phyloP scores from a whole-genome alignment of 768 basidiomycete species.

The Pleurotus djamor region DNA sequence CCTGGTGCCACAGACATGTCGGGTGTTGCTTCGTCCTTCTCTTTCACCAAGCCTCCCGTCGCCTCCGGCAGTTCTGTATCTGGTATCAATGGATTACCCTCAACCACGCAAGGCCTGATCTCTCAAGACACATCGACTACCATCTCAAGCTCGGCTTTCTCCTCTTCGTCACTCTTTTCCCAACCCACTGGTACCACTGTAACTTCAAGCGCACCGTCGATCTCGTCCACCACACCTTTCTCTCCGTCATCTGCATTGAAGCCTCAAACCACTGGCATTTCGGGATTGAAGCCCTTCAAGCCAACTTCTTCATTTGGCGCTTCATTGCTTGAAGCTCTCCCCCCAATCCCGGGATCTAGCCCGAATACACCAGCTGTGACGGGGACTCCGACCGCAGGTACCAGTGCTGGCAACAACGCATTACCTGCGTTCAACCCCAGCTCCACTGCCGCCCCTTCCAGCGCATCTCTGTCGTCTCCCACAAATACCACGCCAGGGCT shows the following conservation, averaged over 20 bases:
- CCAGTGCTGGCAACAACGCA: conserved; percentile 10
- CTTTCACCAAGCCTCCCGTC: conserved; percentile 34
- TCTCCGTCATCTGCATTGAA: conserved; percentile 28
- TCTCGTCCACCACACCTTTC: conserved; percentile 24
- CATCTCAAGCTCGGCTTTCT: conserved; percentile 40
- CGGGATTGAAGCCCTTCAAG: conserved; percentile 78
- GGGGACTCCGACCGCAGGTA: conserved; percentile 15
- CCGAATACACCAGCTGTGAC: conserved; percentile 43
- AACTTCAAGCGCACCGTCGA: conserved; percentile 20
- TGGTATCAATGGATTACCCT: conserved; percentile 11
- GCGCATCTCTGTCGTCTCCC: conserved; percentile 12
- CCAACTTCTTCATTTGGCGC: conserved; percentile 81
- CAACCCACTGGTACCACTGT: conserved; percentile 48
- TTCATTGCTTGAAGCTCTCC: conserved; percentile 68
- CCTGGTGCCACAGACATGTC: conserved; percentile 57
- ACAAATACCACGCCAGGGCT: conserved; percentile 23
- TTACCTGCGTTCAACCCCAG: conserved; percentile 2
- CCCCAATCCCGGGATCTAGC: conserved; percentile 65
- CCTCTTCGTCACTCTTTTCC: conserved; percentile 43
- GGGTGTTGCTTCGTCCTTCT: conserved; percentile 73
- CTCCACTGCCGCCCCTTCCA: conserved; percentile 7
- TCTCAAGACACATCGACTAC: conserved; percentile 32
- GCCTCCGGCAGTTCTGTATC: conserved; percentile 10
- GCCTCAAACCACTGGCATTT: conserved; percentile 49
- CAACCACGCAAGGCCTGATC: conserved; percentile 16